A percentile compares a stretch with the other conserved stretches of the same genome.
Conservation (phyloP, 139 green algal species). For the Medakamo hakoo region DNA sequence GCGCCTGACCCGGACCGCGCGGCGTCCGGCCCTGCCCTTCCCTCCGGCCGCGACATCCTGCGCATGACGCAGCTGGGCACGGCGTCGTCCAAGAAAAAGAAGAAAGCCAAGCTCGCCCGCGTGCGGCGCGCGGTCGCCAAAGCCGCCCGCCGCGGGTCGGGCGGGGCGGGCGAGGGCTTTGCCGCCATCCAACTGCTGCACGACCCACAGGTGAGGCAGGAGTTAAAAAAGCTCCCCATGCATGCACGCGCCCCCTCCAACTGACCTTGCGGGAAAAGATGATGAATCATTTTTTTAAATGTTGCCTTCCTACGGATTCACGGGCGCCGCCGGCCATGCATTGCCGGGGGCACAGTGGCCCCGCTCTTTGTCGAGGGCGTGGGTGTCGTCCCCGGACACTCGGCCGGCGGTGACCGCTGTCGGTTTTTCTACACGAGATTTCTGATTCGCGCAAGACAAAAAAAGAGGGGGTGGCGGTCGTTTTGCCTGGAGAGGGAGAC, state of each 20-base stretch:
- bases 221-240: background rate
- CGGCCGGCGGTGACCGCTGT: too few relatives aligned
- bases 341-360: too few relatives aligned
- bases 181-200: slow-evolving; percentile 90
- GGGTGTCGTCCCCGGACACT: too few relatives aligned
- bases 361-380: too few relatives aligned
- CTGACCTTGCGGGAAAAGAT: background rate
- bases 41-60: slow-evolving; percentile 33
- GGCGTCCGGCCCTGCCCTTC: background rate
- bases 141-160: slow-evolving; percentile 20
- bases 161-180: slow-evolving; percentile 43
- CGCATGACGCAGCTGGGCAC: slow-evolving; percentile 78
- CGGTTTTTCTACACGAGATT: slow-evolving; percentile 7
- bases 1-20: background rate
- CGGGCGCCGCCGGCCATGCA: too few relatives aligned
- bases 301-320: background rate
- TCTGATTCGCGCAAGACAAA: slow-evolving; percentile 1
- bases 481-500: slow-evolving; percentile 4
- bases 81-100: slow-evolving; percentile 74
- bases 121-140: slow-evolving; percentile 65
- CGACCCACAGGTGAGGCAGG: slow-evolving; percentile 59
- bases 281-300: slow-evolving; percentile 2
- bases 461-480: background rate
- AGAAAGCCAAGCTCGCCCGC: slow-evolving; percentile 81
- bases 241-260: background rate